Conservation (phyloP, 1,139 yeast species). For the Diutina pseudorugosa region DNA sequence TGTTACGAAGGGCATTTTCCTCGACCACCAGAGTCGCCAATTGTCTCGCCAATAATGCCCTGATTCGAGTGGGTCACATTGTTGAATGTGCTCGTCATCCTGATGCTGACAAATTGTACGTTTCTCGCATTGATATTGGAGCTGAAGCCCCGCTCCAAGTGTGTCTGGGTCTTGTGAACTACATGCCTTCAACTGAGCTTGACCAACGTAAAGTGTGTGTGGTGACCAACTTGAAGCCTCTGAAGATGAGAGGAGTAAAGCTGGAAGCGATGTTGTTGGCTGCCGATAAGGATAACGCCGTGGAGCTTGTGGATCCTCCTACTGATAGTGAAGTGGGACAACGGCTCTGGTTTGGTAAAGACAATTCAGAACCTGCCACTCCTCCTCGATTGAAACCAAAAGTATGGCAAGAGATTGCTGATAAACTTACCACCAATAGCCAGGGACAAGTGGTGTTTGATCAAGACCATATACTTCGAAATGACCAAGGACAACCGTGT, state of each 20-base stretch:
- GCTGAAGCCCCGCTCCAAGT: slow-evolving; percentile 6
- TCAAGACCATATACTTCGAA: neutral
- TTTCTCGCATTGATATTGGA: slow-evolving; percentile 28
- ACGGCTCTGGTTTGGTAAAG: neutral
- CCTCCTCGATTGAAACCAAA: neutral
- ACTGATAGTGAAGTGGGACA: slow-evolving; percentile 5
- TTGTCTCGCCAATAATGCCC: neutral
- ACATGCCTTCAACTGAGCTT: neutral
- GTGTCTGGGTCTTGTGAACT: neutral
- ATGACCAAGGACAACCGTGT: neutral
- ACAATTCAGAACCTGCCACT: neutral
- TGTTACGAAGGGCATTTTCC: neutral
- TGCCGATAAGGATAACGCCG: slow-evolving; percentile 3
- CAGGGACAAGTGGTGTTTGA: neutral
- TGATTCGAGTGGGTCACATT: slow-evolving; percentile 29
- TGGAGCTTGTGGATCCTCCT: neutral
- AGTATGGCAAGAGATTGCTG: neutral
- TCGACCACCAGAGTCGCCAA: neutral
- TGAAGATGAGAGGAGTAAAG: slow-evolving; percentile 1
- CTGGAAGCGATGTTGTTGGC: slow-evolving; percentile 2
- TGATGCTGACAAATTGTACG: slow-evolving; percentile 42
- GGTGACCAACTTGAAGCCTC: neutral
- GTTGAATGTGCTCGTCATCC: slow-evolving; percentile 31
- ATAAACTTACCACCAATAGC: neutral
- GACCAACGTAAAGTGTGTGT: neutral